phyloP scores from a whole-genome alignment of 768 basidiomycete genomes.

The Lentinus tigrinus region DNA sequence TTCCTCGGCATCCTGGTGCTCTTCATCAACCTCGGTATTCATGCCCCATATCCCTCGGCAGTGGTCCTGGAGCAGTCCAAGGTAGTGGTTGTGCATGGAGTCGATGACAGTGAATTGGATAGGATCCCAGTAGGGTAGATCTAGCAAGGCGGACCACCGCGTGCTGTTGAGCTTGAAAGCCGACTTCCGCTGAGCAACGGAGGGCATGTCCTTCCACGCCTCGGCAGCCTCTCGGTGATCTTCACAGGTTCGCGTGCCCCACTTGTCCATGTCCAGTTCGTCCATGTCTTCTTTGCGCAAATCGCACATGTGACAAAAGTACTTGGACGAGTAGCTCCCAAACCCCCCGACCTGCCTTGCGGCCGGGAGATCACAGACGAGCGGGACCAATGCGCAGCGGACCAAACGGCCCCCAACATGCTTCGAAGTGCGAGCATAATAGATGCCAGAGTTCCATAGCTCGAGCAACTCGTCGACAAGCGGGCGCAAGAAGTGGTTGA shows the following conservation, averaged over 20 bases:
- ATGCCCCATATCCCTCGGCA: constrained; percentile 25
- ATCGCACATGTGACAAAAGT: constrained; percentile 32
- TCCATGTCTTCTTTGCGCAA: constrained; percentile 25
- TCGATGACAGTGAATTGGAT: constrained; percentile 33
- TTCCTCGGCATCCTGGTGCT: background rate
- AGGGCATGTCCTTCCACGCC: constrained; percentile 20
- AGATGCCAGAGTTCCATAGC: constrained; percentile 34
- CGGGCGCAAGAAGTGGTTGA: constrained; percentile 39
- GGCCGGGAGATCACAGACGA: constrained; percentile 39
- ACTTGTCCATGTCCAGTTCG: constrained; percentile 27
- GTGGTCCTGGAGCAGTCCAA: constrained; percentile 35
- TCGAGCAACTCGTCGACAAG: constrained; percentile 37
- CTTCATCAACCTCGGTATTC: background rate
- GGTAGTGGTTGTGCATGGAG: constrained; percentile 41
- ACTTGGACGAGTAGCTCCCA: constrained; percentile 16
- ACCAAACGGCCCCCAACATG: constrained; percentile 30
- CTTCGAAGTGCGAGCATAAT: constrained; percentile 19
- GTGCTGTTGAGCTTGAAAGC: constrained; percentile 23
- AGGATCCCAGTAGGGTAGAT: constrained; percentile 42
- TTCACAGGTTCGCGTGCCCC: constrained; percentile 19
- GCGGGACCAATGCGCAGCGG: constrained; percentile 28
- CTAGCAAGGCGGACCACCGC: constrained; percentile 28
- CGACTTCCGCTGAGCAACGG: background rate
- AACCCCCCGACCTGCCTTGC: constrained; percentile 31
- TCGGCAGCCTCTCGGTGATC: constrained; percentile 18